phyloP scores from a whole-genome alignment of 1,139 yeast genomes.

The Kodamaea arcana region DNA sequence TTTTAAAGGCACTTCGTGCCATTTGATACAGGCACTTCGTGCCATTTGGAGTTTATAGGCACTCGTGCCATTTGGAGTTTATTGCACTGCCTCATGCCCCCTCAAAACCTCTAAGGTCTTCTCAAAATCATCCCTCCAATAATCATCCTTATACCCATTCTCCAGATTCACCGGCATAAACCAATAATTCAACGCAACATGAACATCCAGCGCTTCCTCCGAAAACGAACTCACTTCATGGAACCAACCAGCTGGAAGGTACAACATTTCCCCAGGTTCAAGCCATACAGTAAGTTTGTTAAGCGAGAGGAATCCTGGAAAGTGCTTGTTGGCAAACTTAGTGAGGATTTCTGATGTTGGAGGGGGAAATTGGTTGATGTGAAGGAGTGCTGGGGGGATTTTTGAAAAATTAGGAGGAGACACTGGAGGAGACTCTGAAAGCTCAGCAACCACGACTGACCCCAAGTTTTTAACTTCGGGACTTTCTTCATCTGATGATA shows the following conservation, averaged over 20 bases:
- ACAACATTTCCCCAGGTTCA: slow-evolving; percentile 62
- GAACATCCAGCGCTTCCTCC: slow-evolving; percentile 37
- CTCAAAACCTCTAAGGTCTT: slow-evolving; percentile 26
- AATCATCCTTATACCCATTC: slow-evolving; percentile 40
- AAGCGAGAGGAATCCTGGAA: slow-evolving; percentile 46
- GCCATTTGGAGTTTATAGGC: no score
- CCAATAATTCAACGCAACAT: slow-evolving; percentile 72
- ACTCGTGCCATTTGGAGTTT: no score
- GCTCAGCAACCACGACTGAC: not conserved
- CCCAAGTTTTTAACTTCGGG: no score
- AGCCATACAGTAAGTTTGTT: slow-evolving; percentile 44
- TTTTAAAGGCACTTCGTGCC: no score
- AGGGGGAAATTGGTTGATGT: slow-evolving; percentile 47
- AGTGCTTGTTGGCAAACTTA: slow-evolving; percentile 29
- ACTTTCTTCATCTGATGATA: not conserved
- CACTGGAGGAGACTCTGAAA: not conserved
- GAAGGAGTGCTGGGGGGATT: slow-evolving; percentile 60
- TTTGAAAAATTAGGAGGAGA: slow-evolving; percentile 70
- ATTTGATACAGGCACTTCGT: no score
- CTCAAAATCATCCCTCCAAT: slow-evolving; percentile 50
- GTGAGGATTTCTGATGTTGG: slow-evolving; percentile 20
- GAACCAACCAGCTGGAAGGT: slow-evolving; percentile 76
- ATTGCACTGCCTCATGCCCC: no score
- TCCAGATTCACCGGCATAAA: slow-evolving; percentile 55
- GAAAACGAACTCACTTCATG: slow-evolving; percentile 70